Base-by-base conservation (phyloP, 768 basidiomycete genomes). In the Suillus tomentosus region DNA sequence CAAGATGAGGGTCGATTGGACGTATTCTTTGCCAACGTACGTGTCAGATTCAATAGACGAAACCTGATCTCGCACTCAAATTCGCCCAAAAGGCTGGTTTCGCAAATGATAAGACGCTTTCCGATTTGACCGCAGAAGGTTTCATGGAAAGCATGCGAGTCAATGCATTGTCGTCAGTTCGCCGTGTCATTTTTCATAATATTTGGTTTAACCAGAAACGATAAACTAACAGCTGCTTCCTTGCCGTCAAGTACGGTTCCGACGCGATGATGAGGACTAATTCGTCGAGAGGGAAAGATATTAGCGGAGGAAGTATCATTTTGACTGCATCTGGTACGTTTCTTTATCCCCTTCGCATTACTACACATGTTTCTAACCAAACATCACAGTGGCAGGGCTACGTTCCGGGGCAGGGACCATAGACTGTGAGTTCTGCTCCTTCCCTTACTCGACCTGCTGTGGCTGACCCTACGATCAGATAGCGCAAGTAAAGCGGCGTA, bases 401-500 rank as follows among this genome's bases (percentile, higher is more conserved):
- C 84, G 90, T 42, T 90, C 91, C 7, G 94, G 94, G 9, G 93
- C 88, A 5, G 95, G 95, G 3, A 76, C 91, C 0, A 73, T 90
- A 55, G 92, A 96, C 67, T 96, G 92, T 94, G 70, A 79, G 90
- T 66, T 27, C 8, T 43, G 8, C 36, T 54, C 14, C 7, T 47
- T 19, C 58, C 11, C 50, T 39, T 60, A 13, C 9, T 42, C 19
- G 19, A 50, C 9, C 5, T 42, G n/a, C 43, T 4, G 42, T 64
- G 10, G 67, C 67, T 69, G 68, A 76, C 58, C 62, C 65, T 50
- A 55, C 67, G 22, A 65, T 62, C 74, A 90, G 95, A 96, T 70
- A 95, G 93, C 69, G 94, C 94, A 60, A 92, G 91, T 69, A 97
- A 97, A 80, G 92, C 95, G 39, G 94, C 94, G 94, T 95, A 72